phyloP scores from a whole-genome alignment of 1,284 basidiomycete species.

The Irpex lacteus region DNA sequence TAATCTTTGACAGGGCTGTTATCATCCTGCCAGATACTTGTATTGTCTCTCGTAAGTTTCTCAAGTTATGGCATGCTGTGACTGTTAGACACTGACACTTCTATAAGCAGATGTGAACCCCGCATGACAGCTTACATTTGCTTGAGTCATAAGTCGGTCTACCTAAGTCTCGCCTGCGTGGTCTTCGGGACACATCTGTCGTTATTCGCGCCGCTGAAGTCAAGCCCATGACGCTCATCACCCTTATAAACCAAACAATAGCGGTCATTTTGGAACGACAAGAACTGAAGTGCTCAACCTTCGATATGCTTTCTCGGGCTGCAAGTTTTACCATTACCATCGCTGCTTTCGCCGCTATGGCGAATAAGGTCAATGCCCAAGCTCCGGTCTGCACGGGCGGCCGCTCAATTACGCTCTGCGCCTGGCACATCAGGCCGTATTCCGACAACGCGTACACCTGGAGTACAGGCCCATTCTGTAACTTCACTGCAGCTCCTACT shows the following conservation, averaged over 20 bases:
- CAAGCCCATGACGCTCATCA: too few relatives aligned
- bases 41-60: neutral
- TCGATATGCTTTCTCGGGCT: neutral
- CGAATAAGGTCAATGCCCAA: neutral
- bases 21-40: neutral
- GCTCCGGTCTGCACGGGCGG: neutral
- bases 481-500: neutral
- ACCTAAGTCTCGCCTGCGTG: neutral
- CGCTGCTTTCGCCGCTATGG: neutral
- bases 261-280: too few relatives aligned
- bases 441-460: slow-evolving; percentile 9
- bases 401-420: slow-evolving; percentile 3
- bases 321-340: neutral
- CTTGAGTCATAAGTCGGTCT: neutral
- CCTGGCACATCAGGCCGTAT: slow-evolving; percentile 6
- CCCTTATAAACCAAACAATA: too few relatives aligned
- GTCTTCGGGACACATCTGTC: neutral
- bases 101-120: neutral
- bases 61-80: neutral
- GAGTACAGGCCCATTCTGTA: neutral
- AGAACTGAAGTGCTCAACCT: too few relatives aligned
- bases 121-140: neutral
- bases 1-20: too few relatives aligned
- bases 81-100: neutral
- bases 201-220: too few relatives aligned